A percentile compares a stretch with the other conserved stretches of the same genome.
Evolutionary conservation across 2,329 filamentous ascomycete genomes (phyloP).

Genomic region (Ceratocystis albifundus): DNA sequence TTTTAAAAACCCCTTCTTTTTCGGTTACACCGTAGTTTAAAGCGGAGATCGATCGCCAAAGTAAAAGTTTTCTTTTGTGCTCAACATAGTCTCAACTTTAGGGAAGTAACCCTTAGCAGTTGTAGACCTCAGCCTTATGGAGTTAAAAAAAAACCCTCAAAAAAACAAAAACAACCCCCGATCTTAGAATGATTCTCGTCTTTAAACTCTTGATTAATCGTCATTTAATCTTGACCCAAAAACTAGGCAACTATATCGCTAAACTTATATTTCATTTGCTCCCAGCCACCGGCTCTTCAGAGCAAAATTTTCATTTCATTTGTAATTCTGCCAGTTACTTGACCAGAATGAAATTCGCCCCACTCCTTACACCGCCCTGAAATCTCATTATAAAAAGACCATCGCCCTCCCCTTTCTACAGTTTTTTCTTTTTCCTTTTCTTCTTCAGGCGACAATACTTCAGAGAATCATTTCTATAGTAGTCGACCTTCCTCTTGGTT

Average conservation of each 20-base stretch:
- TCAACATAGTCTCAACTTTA: background rate
- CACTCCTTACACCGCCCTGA: conserved; percentile 1
- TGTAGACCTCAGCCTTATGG: background rate
- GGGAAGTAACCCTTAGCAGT: background rate
- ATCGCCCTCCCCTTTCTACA: background rate
- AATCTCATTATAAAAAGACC: conserved; percentile 19
- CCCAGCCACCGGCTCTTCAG: background rate
- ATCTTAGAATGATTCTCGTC: background rate
- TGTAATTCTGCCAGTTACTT: background rate
- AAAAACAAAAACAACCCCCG: background rate
- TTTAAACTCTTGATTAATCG: background rate
- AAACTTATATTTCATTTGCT: background rate
- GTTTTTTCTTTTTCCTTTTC: conserved; percentile 19
- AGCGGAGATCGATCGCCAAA: conserved; percentile 1
- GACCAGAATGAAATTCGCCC: background rate
- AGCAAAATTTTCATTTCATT: background rate
- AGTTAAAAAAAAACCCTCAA: background rate
- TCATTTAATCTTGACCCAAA: background rate
- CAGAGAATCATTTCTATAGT: conserved; percentile 97
- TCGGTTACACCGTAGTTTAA: conserved; percentile 4
- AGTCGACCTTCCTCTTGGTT: conserved; percentile 82
- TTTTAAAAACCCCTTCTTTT: background rate
- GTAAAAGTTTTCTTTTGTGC: background rate
- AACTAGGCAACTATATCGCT: background rate
- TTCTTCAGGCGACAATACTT: conserved; percentile 24